phyloP scores from a whole-genome alignment of 495 filamentous ascomycete species.

The Daldinia vernicosa region DNA sequence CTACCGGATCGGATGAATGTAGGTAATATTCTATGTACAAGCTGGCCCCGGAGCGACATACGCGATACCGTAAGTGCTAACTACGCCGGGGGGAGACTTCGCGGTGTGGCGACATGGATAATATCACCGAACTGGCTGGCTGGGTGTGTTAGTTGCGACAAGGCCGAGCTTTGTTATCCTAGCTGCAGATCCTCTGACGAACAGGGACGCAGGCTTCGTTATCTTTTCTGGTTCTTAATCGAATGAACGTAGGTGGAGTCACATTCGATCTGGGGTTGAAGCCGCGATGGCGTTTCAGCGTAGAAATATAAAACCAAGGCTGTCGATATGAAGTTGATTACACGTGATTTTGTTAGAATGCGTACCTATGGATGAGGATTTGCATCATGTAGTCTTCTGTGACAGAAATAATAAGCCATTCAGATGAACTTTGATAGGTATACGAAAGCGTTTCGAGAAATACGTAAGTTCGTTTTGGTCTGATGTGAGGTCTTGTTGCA shows the following conservation, averaged over 20 bases:
- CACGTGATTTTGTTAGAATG: too few relatives aligned
- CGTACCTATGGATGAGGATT: neutral
- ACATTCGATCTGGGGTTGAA: constrained; percentile 25
- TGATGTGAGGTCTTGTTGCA: constrained; percentile 8
- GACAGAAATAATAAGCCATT: constrained; percentile 7
- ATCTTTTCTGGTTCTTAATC: constrained; percentile 12
- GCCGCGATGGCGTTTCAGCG: constrained; percentile 30
- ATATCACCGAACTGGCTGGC: constrained; percentile 20
- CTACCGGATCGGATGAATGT: neutral
- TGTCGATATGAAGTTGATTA: constrained; percentile 4
- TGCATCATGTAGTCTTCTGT: neutral
- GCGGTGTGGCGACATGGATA: constrained; percentile 18
- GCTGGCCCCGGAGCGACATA: neutral
- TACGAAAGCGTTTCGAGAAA: constrained; percentile 8
- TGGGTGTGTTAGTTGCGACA: constrained; percentile 24
- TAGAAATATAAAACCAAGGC: constrained; percentile 30
- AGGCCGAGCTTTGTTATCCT: constrained; percentile 38
- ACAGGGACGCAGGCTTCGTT: constrained; percentile 10
- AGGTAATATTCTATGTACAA: neutral
- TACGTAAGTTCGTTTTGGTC: neutral
- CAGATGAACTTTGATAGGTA: neutral
- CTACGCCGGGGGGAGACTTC: constrained; percentile 3
- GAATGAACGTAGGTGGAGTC: constrained; percentile 19
- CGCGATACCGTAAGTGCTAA: neutral
- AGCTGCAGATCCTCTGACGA: constrained; percentile 32